phyloP scores from a whole-genome alignment of 1,139 yeast species.

The Debaryomyces sp. region DNA sequence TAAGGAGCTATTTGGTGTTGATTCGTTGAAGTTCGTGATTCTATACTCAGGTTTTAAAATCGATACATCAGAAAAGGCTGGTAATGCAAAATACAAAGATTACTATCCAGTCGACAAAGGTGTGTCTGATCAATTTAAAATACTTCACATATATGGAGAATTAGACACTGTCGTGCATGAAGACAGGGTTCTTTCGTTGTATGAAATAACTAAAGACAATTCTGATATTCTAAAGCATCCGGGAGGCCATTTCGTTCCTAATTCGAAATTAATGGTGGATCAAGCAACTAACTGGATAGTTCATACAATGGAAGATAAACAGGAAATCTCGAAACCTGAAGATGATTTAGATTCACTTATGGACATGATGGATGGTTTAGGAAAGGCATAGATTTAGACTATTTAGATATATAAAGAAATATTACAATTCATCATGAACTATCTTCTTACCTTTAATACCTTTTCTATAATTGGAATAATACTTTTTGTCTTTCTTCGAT shows the following conservation, averaged over 20 bases:
- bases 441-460: constrained; percentile 28
- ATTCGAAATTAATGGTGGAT: constrained; percentile 59
- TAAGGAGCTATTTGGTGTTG: constrained; percentile 28
- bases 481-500: constrained; percentile 37
- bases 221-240: constrained; percentile 65
- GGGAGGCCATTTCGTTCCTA: constrained; percentile 89
- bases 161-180: constrained; percentile 89
- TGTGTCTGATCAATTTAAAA: constrained; percentile 27
- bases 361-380: constrained; percentile 37
- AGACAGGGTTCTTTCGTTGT: constrained; percentile 61
- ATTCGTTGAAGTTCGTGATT: constrained; percentile 65
- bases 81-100: constrained; percentile 25
- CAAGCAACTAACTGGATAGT: constrained; percentile 62
- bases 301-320: constrained; percentile 14
- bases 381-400: constrained; percentile 10
- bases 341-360: constrained; percentile 37
- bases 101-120: constrained; percentile 35
- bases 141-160: constrained; percentile 82
- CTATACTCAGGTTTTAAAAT: constrained; percentile 78
- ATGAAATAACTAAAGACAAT: constrained; percentile 50
- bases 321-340: constrained; percentile 18
- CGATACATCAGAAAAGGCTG: constrained; percentile 45
- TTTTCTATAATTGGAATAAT: constrained; percentile 32
- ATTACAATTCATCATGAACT: constrained; percentile 42
- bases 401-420: not conserved